Base-by-base conservation (phyloP, 2,329 filamentous ascomycete genomes). In the Dissoconium aciculare region DNA sequence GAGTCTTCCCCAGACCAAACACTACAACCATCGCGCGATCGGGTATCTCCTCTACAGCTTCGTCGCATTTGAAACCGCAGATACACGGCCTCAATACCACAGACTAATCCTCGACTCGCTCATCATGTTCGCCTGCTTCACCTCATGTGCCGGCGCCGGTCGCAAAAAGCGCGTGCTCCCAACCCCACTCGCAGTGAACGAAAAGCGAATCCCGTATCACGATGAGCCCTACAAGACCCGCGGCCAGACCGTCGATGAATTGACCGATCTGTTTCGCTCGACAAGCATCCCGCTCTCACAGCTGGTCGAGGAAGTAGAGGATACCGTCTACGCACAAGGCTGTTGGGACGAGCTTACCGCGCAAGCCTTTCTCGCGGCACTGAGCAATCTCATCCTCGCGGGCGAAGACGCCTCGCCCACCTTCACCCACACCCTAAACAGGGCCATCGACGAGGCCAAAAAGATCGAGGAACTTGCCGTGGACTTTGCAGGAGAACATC, bases 401-500 rank as follows among this genome's bases (percentile, higher is more conserved):
- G 26, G 26, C 13, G 12, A 8, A 8, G 19, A 23, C 8, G 8
- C n/a, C 8, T 23, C 19, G 19, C 8, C 8, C 8, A 23, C 19
- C 8, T n/a, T 23, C 19, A 23, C 8, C 8, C 19, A 23, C 14
- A 14, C 26, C 14, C 15, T 28, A 11, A 4, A 28, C 4, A 28
- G n/a, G 11, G 26, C 15, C 26, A 11, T 13, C 26, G 26, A 11
- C 15, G 26, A 28, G 15, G 26, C 26, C n/a, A 15, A 12, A 11
- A 11, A 28, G n/a, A 28, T 28, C n/a, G 26, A n/a, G 3, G 26
- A 13, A 13, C 12, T 28, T 11, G 26, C 26, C n/a, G 26, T 11
- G n/a, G 26, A 28, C 5, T 15, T 28, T 14, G 26, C 26, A 11
- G n/a, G 11, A 11, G 26, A 28, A 14, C 26, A 28, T 15, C 26